Base-by-base conservation (phyloP, 306 rosid species). In the Leucaena leucocephala region DNA sequence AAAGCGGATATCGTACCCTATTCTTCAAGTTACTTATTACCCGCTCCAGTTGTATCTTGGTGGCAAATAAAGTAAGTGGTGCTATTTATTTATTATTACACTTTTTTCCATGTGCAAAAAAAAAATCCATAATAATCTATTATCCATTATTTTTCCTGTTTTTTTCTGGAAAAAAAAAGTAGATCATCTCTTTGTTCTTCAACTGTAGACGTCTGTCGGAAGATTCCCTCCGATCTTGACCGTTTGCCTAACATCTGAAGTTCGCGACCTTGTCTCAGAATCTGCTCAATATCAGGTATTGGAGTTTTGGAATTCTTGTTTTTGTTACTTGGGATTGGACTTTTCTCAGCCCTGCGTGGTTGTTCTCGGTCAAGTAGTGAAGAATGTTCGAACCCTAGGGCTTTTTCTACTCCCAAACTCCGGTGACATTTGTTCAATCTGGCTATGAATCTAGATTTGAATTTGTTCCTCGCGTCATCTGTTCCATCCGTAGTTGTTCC, bases 151-250 rank as follows among this genome's bases (percentile, higher is more conserved):
- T 71, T 27, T 71, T 35, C 72, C 16, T n/a, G 12, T 50, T 8
- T 34, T 71, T 71, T 50, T 50, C 76, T 50, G 65, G 72, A 40
- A 62, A 67, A 27, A 78, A 44, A 77, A 80, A 84, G 85, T 71
- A 86, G 86, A 82, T 83, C 77, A 72, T 81, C 82, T 74, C 72
- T 76, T 45, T 55, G 75, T 33, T n/a, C 75, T 42, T 50, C 64
- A 46, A 84, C 89, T 71, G 91, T 86, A 75, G 80, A 80, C 75
- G 87, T 79, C 83, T 49, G 84, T 84, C 90, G 90, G 90, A 86
- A 88, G 83, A 74, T 86, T 82, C 63, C 75, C 55, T 36, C 72
- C 33, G 68, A 68, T 77, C 67, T 71, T 83, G 67, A 44, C 72
- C 59, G 5, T 4, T 67, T n/a, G 50, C 46, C 38, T 21, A 43